Conservation (phyloP, 495 filamentous ascomycete genomes). For the Penicillium tannophilum region DNA sequence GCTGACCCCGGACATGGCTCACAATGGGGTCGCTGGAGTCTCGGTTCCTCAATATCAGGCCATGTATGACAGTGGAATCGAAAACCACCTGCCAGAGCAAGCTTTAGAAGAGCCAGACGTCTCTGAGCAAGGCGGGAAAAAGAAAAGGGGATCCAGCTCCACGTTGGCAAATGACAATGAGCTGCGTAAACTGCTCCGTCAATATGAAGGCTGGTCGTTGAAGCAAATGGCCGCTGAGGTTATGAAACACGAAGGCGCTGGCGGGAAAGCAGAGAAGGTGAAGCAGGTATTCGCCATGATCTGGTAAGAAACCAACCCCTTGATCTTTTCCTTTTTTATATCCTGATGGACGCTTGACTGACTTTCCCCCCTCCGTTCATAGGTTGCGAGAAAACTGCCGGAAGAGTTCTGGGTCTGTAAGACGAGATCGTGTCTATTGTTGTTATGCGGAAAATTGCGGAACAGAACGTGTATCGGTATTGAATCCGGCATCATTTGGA, state of each 20-base stretch:
- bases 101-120: constrained; percentile 65
- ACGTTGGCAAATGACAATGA: constrained; percentile 90
- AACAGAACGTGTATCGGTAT: constrained; percentile 84
- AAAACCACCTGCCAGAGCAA: constrained; percentile 65
- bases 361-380: too few relatives aligned
- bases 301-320: constrained; percentile 61
- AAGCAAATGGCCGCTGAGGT: constrained; percentile 83
- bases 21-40: constrained; percentile 32
- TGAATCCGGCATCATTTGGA: constrained; percentile 96
- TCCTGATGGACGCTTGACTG: neutral
- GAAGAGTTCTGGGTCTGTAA: constrained; percentile 80
- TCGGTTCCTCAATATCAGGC: constrained; percentile 58
- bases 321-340: neutral
- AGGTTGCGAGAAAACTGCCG: constrained; percentile 86
- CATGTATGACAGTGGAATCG: constrained; percentile 64
- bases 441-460: constrained; percentile 90
- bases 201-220: constrained; percentile 72
- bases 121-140: constrained; percentile 60
- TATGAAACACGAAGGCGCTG: constrained; percentile 70
- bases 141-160: constrained; percentile 68
- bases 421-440: constrained; percentile 88
- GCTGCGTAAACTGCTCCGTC: constrained; percentile 77
- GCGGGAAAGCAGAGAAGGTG: constrained; percentile 80
- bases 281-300: constrained; percentile 98
- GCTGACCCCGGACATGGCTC: constrained; percentile 32